Evolutionary conservation across 805 yeast genomes (phyloP).

Genomic region (Candida chilensis): DNA sequence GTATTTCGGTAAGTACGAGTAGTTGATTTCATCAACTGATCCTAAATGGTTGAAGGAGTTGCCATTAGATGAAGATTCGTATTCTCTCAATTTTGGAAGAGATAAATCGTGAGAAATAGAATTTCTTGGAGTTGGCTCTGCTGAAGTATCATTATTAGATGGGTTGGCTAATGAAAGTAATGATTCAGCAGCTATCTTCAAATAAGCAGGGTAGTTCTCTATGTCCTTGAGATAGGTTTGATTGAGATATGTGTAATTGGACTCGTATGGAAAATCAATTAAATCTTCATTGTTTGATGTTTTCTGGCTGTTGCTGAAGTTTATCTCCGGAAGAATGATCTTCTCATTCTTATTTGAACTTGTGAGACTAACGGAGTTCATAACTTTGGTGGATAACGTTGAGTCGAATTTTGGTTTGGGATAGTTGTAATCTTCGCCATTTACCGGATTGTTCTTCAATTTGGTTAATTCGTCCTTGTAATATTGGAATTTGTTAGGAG

Average conservation of each 20-base stretch:
- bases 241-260: conserved; percentile 33
- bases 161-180: conserved; percentile 22
- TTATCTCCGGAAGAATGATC: too few species aligned
- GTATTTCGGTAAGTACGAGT: neutral
- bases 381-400: too few species aligned
- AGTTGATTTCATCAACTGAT: too few species aligned
- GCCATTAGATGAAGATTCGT: too few species aligned
- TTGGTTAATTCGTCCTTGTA: neutral
- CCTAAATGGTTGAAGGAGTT: too few species aligned
- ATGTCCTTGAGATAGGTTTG: conserved; percentile 31
- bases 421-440: too few species aligned
- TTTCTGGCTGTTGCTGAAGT: too few species aligned
- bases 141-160: neutral
- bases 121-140: neutral
- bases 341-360: too few species aligned
- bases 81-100: too few species aligned
- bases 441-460: too few species aligned
- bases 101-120: neutral
- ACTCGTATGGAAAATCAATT: conserved; percentile 31
- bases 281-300: neutral
- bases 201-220: conserved; percentile 30
- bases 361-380: too few species aligned
- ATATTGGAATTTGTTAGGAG: neutral
- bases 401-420: too few species aligned
- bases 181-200: conserved; percentile 33